Percentiles rank a stretch among this genome's conserved stretches.
Conservation (phyloP, 345 rosid genomes). For the Eucalyptus regnans region DNA sequence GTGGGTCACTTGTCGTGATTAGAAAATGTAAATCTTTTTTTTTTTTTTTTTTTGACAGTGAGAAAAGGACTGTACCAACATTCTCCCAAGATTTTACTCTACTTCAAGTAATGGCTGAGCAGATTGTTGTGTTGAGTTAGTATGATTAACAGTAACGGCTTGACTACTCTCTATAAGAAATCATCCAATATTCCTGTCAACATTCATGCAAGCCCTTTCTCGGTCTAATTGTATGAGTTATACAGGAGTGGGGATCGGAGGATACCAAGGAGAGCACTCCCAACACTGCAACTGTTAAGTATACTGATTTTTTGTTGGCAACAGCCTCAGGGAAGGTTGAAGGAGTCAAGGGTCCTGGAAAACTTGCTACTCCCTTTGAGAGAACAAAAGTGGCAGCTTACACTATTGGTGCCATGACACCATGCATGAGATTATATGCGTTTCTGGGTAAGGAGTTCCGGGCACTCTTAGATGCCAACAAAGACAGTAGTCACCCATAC, state of each 20-base stretch:
- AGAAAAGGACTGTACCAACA: background rate
- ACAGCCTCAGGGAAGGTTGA: conserved; percentile 95
- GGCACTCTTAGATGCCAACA: conserved; percentile 31
- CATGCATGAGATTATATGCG: conserved; percentile 93
- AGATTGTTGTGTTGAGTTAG: background rate
- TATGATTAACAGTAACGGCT: background rate
- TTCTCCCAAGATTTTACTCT: background rate
- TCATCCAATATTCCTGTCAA: background rate
- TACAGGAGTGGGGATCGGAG: conserved; percentile 85
- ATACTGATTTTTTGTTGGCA: conserved; percentile 82
- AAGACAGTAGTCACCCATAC: conserved; percentile 47
- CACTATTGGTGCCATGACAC: conserved; percentile 91
- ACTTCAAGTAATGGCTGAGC: background rate
- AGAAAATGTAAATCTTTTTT: background rate
- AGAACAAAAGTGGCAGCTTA: conserved; percentile 97
- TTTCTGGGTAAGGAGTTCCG: conserved; percentile 66
- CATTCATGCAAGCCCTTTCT: background rate
- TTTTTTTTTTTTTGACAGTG: background rate
- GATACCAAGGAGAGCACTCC: conserved; percentile 33
- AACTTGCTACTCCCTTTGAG: conserved; percentile 95
- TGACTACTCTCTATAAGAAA: background rate
- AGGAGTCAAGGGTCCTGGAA: conserved; percentile 86
- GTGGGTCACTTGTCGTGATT: background rate
- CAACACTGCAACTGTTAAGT: conserved; percentile 61
- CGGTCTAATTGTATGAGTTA: conserved; percentile 7